phyloP scores from a whole-genome alignment of 257 asterid genomes.

The Solanum ahanhuiri region DNA sequence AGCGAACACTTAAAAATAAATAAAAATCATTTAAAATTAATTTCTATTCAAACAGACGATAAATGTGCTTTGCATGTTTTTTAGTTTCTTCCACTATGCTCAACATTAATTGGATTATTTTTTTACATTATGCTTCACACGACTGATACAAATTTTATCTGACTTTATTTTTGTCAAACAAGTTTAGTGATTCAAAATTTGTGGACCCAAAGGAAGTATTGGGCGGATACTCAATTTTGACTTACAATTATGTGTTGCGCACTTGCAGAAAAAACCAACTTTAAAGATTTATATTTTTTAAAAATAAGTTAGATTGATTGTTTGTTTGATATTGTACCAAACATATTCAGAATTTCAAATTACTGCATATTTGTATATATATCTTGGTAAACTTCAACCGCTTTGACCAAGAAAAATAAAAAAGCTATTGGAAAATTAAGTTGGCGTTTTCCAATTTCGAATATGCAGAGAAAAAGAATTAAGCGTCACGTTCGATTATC shows the following conservation, averaged over 20 bases:
- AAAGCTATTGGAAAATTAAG: not conserved
- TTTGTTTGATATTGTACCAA: too few relatives aligned
- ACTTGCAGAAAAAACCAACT: not conserved
- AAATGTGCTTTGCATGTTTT: not conserved
- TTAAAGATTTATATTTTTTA: too few relatives aligned
- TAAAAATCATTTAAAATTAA: too few relatives aligned
- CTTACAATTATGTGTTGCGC: not conserved
- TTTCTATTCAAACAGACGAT: too few relatives aligned
- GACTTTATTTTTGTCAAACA: not conserved
- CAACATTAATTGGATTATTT: too few relatives aligned
- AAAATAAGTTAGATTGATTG: too few relatives aligned
- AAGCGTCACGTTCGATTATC: too few relatives aligned
- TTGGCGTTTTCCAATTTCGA: not conserved
- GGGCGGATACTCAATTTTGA: not conserved
- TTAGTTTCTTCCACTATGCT: not conserved
- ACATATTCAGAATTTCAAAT: too few relatives aligned
- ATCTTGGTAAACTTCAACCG: not conserved
- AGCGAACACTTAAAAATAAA: accelerated
- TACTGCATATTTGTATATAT: too few relatives aligned
- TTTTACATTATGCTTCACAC: too few relatives aligned
- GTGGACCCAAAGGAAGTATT: not conserved
- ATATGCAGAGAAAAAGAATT: too few relatives aligned
- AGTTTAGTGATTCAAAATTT: not conserved
- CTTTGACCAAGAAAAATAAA: not conserved
- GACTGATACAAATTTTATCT: too few relatives aligned